Evolutionary conservation across 768 basidiomycete genomes (phyloP), one percentile per base, ranked within the genome.

Genomic region (Xanthoconium stramineum): DNA sequence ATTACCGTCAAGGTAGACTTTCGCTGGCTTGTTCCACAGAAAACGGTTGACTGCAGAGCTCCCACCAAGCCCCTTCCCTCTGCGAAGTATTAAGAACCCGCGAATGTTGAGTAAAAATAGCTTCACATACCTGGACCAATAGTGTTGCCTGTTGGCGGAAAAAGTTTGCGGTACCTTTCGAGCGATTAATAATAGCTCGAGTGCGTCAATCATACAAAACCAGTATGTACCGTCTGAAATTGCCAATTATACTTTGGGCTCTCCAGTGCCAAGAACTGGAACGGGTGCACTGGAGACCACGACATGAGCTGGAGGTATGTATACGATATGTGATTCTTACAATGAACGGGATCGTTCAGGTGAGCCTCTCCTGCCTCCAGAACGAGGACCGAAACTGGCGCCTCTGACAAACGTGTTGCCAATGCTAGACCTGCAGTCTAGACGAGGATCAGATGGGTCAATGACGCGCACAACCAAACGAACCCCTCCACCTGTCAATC

Each of bases 11-110:
- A 52, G 6, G n/a, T 36, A 19, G 12, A 15, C 35, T 17, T 7
- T 52, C 15, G 52, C 52, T 20, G 52, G 52, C 36, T 37, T 52
- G 36, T 45, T 38, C 52, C 52, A 52, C 43, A 52, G 19, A 5
- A 29, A 37, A 5, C 43, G 43, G 43, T 52, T 52, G n/a, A 37
- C 45, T 15, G 4, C 52, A 38, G 42, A 52, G 43, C 52, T 52
- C 33, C 52, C 52, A 5, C 52, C 42, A 24, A 52, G 52, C 13
- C 43, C 52, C 29, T 52, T 45, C 3, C 43, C 52, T 8, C 52
- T 52, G 28, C 13, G 24, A 12, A 14, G 13, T 5, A 17, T 17
- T 37, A 28, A 37, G 35, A 15, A 24, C 24, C 33, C 35, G n/a
- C 5, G 35, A 37, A 32, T 24, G 35, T 13, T 42, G 2, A 33